Evolutionary conservation across 1,139 yeast species (phyloP).

Genomic region (Lodderomyces parapsilosis): DNA sequence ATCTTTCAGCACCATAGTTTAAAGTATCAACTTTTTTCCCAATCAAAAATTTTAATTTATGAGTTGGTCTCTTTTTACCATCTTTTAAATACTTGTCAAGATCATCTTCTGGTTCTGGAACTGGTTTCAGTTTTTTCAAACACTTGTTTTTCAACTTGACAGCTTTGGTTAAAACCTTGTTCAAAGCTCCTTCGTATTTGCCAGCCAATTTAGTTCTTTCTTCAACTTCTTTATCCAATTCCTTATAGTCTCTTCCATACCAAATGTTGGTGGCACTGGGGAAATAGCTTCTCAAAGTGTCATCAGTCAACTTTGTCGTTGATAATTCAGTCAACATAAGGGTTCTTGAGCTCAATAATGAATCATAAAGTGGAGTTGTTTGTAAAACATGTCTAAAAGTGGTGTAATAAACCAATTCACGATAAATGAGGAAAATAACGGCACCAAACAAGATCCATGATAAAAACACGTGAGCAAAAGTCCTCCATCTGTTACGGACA

Average conservation of each 20-base stretch:
- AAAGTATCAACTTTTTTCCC: slow-evolving; percentile 89
- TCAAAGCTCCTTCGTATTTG: slow-evolving; percentile 61
- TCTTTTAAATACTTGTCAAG: slow-evolving; percentile 52
- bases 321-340: slow-evolving; percentile 65
- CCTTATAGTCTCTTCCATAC: slow-evolving; percentile 60
- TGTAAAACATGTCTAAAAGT: slow-evolving; percentile 66
- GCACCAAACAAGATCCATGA: slow-evolving; percentile 68
- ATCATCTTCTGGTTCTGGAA: slow-evolving; percentile 59
- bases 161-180: slow-evolving; percentile 54
- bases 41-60: slow-evolving; percentile 52
- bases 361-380: slow-evolving; percentile 71
- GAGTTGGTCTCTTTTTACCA: slow-evolving; percentile 69
- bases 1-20: slow-evolving; percentile 61
- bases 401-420: slow-evolving; percentile 67
- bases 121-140: slow-evolving; percentile 53
- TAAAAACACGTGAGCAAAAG: slow-evolving; percentile 69
- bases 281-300: slow-evolving; percentile 52
- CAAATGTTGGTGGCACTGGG: slow-evolving; percentile 62
- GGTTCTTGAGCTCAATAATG: slow-evolving; percentile 63
- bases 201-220: slow-evolving; percentile 55
- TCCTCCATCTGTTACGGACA: slow-evolving; percentile 58
- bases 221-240: slow-evolving; percentile 50
- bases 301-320: slow-evolving; percentile 46
- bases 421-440: slow-evolving; percentile 60
- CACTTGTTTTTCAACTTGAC: slow-evolving; percentile 54